Evolutionary conservation across 208 protist genomes (phyloP), one percentile per base, ranked within the genome.

Genomic region (Acanthamoeba lenticulata): DNA sequence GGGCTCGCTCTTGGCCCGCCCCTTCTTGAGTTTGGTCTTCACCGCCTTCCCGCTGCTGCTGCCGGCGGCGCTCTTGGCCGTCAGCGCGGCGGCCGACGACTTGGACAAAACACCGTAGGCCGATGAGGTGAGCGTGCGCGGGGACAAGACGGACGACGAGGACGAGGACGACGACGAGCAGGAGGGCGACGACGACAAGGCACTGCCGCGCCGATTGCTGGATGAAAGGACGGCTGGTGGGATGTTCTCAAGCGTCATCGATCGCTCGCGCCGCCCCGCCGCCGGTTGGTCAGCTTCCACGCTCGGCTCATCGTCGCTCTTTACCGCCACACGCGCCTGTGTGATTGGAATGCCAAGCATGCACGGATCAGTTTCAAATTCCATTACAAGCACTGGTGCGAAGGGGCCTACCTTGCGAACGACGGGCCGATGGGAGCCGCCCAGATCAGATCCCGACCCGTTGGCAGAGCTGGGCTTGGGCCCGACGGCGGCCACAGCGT

Each of bases 221-320:
- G 32, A 74, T 74, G 19, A 9, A 19, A 15, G 65, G 21, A 21
- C 24, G 29, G 32, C 65, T 13, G 65, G 65, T 40, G 65, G 65
- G 36, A 74, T 34, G 36, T 83, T 83, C 42, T 83, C 72, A 6
- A 83, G 72, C 9, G 72, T 83, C 27, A 44, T 6, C 34, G 72
- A 72, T 72, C 62, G 62, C 62, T 72, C 72, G 65, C 65, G 65
- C 2, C 72, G 15, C 69, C 1, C 42, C 42, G 42, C 34, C 72
- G 44, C 62, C 29, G 24, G n/a, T n/a, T 38, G 7, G 29, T 74
- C 65, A 32, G 19, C n/a, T 74, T 21, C 13, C 6, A 24, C 32
- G 60, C 32, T 62, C 65, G 24, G 34, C n/a, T 74, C 65, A 27
- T 74, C 65, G 65, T 74, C 65, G 65, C 65, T 74, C 65, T 74